Conservation (phyloP, 2,329 filamentous ascomycete species). For the Aspergillus sojae region DNA sequence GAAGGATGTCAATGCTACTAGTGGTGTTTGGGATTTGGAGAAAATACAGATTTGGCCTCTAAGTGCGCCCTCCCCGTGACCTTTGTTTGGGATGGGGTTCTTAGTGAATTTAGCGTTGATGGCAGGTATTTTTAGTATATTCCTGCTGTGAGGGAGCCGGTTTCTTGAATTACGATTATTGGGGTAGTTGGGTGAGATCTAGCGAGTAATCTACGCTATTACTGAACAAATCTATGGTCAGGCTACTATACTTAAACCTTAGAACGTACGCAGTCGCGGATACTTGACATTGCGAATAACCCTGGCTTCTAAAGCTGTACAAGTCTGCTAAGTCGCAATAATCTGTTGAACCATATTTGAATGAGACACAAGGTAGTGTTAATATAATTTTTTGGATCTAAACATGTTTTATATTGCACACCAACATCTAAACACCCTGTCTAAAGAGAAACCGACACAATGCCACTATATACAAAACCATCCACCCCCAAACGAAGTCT, state of each 20-base stretch:
- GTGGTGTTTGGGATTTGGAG: conserved; percentile 25
- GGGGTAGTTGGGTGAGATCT: too few species aligned
- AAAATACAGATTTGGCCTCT: conserved; percentile 21
- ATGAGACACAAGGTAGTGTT: neutral
- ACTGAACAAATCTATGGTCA: too few species aligned
- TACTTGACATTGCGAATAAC: neutral
- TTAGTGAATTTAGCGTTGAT: neutral
- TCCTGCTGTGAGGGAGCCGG: neutral
- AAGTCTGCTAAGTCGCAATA: neutral
- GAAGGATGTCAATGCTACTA: conserved; percentile 21
- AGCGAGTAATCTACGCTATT: too few species aligned
- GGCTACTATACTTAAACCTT: too few species aligned
- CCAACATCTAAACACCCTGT: neutral
- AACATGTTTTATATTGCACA: too few species aligned
- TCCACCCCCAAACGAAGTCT: neutral
- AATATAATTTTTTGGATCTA: too few species aligned
- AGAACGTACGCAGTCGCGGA: too few species aligned
- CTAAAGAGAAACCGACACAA: neutral
- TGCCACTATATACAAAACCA: neutral
- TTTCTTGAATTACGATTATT: neutral
- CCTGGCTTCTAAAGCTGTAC: neutral
- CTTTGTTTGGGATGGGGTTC: neutral
- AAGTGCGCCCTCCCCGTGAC: neutral
- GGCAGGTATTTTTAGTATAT: neutral
- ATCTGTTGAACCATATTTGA: neutral